Evolutionary conservation across 2,329 filamentous ascomycete genomes (phyloP).

Genomic region (Ophiocordyceps sinensis): DNA sequence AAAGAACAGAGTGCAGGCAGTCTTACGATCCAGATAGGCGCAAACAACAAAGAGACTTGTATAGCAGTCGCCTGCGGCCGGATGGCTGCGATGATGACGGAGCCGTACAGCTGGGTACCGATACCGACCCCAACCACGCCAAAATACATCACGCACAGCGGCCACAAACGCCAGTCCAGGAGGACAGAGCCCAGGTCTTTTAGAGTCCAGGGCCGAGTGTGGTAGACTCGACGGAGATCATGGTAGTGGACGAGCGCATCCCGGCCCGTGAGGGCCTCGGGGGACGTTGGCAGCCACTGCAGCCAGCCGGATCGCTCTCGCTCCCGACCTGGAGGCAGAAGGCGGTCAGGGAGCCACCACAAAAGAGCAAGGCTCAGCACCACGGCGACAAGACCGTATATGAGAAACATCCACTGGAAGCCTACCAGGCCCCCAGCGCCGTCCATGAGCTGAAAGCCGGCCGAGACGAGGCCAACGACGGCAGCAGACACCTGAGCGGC

Average conservation of each 20-base stretch:
- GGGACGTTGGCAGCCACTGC: constrained; percentile 52
- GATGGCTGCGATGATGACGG: constrained; percentile 71
- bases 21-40: constrained; percentile 79
- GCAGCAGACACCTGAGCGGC: constrained; percentile 79
- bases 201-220: constrained; percentile 56
- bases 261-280: constrained; percentile 59
- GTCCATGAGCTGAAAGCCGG: constrained; percentile 87
- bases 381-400: constrained; percentile 67
- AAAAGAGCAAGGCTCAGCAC: constrained; percentile 58
- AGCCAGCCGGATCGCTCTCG: constrained; percentile 35
- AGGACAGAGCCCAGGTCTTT: constrained; percentile 57
- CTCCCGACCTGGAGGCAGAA: constrained; percentile 54
- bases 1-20: not conserved
- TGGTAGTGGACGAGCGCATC: constrained; percentile 74
- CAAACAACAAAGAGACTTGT: constrained; percentile 68
- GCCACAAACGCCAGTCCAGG: constrained; percentile 80
- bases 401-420: constrained; percentile 84
- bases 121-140: constrained; percentile 88
- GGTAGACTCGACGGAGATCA: constrained; percentile 69
- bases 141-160: constrained; percentile 82
- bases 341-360: constrained; percentile 85
- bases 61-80: constrained; percentile 59
- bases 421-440: constrained; percentile 61
- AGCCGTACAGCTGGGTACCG: constrained; percentile 76
- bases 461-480: constrained; percentile 78